These are phyloP conservation scores for Penicillium arizonense DNA, from an alignment of 495 filamentous ascomycete genomes.

Conservation along the genomic window DNA sequence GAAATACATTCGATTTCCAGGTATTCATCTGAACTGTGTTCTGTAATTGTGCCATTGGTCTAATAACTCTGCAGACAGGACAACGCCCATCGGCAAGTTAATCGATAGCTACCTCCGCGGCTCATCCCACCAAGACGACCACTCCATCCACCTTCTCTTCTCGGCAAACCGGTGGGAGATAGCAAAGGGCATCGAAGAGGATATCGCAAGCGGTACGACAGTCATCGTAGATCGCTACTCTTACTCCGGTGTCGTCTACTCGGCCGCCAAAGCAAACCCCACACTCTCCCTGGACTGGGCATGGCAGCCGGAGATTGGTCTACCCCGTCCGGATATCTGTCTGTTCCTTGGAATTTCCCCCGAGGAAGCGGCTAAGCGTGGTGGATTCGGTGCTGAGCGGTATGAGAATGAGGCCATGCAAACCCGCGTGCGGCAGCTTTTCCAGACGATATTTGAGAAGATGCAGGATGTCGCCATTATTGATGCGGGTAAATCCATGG, in stretches of 20 bases:
- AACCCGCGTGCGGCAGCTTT: constrained; percentile 70
- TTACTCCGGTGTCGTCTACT: constrained; percentile 90
- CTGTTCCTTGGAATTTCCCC: constrained; percentile 81
- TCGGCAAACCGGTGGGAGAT: constrained; percentile 95
- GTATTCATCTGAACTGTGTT: constrained; percentile 43
- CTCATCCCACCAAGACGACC: constrained; percentile 76
- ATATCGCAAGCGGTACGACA: constrained; percentile 63
- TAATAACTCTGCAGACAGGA: constrained; percentile 61
- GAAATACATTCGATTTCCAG: constrained; percentile 82
- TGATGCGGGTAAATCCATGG: constrained; percentile 52
- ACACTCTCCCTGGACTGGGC: constrained; percentile 73
- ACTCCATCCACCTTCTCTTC: constrained; percentile 92
- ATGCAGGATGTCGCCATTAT: constrained; percentile 42
- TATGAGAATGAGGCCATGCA: constrained; percentile 90
- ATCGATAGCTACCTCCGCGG: constrained; percentile 84
- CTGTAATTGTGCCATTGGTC: background rate
- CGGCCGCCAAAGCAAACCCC: constrained; percentile 82
- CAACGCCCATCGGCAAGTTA: constrained; percentile 83
- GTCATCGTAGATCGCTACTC: constrained; percentile 92
- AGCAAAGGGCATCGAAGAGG: constrained; percentile 60
- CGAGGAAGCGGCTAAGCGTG: constrained; percentile 67
- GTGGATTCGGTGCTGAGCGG: constrained; percentile 82
- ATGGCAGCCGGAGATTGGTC: constrained; percentile 75
- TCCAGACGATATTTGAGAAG: constrained; percentile 46
- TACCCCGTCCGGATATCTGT: constrained; percentile 85